Evolutionary conservation across 768 basidiomycete genomes (phyloP).

Genomic region (Hygrophorus russula): DNA sequence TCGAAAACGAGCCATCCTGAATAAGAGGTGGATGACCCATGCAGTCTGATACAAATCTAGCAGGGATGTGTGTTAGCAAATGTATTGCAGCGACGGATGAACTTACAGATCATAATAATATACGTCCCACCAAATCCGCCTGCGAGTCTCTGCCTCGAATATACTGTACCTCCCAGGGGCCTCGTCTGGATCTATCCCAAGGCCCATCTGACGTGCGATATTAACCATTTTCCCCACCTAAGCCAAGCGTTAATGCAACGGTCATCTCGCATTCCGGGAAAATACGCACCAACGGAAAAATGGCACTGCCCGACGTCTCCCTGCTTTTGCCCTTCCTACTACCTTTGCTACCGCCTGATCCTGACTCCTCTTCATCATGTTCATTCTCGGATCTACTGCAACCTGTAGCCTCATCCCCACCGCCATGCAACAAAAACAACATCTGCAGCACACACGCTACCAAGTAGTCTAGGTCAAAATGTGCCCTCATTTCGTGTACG

Average conservation of each 20-base stretch:
- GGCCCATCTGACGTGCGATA: conserved; percentile 51
- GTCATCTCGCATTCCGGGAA: not conserved
- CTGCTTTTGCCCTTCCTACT: not conserved
- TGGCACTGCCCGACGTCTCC: conserved; percentile 9
- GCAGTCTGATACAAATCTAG: conserved; percentile 62
- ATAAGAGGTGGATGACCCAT: conserved; percentile 56
- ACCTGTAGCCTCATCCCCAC: conserved; percentile 24
- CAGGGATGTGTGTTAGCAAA: not conserved
- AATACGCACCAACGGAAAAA: conserved; percentile 31
- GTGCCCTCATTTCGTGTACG: conserved; percentile 3
- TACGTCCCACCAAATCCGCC: conserved; percentile 68
- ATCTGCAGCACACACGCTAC: conserved; percentile 49
- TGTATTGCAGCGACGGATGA: not conserved
- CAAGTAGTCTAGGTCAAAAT: conserved; percentile 47
- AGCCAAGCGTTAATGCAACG: not conserved
- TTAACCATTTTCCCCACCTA: conserved; percentile 65
- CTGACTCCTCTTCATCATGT: not conserved
- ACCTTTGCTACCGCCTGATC: too few relatives aligned
- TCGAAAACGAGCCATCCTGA: conserved; percentile 40
- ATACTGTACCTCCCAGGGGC: conserved; percentile 13
- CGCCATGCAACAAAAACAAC: conserved; percentile 37
- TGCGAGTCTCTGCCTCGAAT: conserved; percentile 17
- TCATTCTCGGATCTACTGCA: not conserved
- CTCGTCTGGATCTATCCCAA: conserved; percentile 49
- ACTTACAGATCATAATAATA: conserved; percentile 70